These are phyloP conservation scores for Candida dubliniensis DNA, from an alignment of 1,139 yeast genomes.

Conservation along the genomic window DNA sequence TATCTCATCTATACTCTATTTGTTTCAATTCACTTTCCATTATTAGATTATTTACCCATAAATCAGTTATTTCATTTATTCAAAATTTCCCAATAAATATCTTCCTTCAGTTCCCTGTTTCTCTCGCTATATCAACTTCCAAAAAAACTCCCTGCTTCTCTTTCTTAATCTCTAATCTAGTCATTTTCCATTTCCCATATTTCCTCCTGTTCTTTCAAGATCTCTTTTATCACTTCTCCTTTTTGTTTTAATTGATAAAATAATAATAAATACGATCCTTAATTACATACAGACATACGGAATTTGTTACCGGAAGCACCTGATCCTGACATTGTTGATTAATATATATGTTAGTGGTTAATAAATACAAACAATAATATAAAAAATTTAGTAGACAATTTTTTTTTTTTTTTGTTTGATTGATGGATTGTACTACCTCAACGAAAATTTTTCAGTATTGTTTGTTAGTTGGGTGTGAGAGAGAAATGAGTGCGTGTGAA, in stretches of 20 bases:
- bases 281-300: slow-evolving; percentile 92
- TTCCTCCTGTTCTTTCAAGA: not conserved
- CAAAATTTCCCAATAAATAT: too few relatives aligned
- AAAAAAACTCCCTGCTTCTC: too few relatives aligned
- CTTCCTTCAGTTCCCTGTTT: too few relatives aligned
- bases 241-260: too few relatives aligned
- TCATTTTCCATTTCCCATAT: too few relatives aligned
- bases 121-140: too few relatives aligned
- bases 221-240: not conserved
- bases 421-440: not conserved
- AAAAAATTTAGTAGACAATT: not conserved
- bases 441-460: not conserved
- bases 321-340: slow-evolving; percentile 65
- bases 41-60: too few relatives aligned
- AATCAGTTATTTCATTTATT: too few relatives aligned
- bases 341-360: slow-evolving; percentile 11
- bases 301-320: slow-evolving; percentile 99
- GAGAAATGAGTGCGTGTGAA: not conserved
- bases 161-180: too few relatives aligned
- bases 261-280: not conserved
- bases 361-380: not conserved
- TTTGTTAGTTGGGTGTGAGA: not conserved
- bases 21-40: too few relatives aligned
- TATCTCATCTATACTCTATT: too few relatives aligned
- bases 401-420: not conserved